Evolutionary conservation across 257 asterid species (phyloP).

Genomic region (Anisodus acutangulus): DNA sequence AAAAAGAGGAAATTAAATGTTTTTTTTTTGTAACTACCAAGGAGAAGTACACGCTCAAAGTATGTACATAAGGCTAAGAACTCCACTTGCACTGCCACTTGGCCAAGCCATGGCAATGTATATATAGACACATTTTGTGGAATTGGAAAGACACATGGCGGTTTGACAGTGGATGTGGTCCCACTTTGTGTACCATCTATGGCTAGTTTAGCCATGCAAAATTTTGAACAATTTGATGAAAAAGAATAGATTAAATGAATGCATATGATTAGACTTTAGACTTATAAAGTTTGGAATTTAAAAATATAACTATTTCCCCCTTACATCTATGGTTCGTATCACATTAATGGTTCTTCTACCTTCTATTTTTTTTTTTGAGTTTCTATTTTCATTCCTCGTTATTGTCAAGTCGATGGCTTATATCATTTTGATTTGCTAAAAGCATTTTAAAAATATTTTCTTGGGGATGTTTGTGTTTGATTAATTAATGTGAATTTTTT

Average conservation of each 20-base stretch:
- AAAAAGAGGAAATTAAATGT: background rate
- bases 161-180: slow-evolving; percentile 5
- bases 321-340: background rate
- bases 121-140: slow-evolving; percentile 28
- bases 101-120: slow-evolving; percentile 10
- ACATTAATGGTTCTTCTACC: background rate
- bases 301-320: background rate
- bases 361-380: background rate
- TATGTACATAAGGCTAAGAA: background rate
- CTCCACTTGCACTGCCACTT: background rate
- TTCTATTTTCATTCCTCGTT: too few relatives aligned
- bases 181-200: background rate
- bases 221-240: background rate
- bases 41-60: background rate
- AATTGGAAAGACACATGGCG: slow-evolving; percentile 27
- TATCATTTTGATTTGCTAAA: too few relatives aligned
- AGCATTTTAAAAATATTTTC: too few relatives aligned
- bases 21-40: background rate
- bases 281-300: background rate
- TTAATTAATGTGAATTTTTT: too few relatives aligned
- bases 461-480: too few relatives aligned
- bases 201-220: slow-evolving; percentile 54
- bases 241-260: background rate
- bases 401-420: too few relatives aligned
- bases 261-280: slow-evolving; percentile 7